Base-by-base conservation (phyloP, 116 monocot species). In the Posidonia oceanica region DNA sequence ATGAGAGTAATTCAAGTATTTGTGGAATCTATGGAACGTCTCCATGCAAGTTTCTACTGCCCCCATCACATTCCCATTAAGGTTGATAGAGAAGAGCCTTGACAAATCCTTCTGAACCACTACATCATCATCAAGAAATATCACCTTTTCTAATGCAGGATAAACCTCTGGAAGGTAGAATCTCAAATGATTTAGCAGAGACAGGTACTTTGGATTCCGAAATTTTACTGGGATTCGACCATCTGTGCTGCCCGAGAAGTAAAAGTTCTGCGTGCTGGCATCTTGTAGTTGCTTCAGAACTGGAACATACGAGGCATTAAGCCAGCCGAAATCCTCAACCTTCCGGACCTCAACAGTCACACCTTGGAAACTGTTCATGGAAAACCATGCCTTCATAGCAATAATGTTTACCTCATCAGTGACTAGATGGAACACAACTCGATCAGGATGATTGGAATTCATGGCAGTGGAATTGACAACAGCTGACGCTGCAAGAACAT, bases 1-100 rank as follows among this genome's bases (percentile, higher is more conserved):
- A 54, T 89, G 83, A 3, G 89, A 89, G 68, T 72, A 83, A 57
- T 89, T 89, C 61, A 89, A 59, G 58, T 89, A 89, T 72, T 79
- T 89, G 77, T 89, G 86, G 48, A 85, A 89, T 69, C 89, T 76
- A 72, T 89, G 89, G 60, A 86, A 89, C 40, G 86, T 83, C 73
- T 89, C 86, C 89, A 79, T 86, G 81, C 89, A 89, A 14, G 89
- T 86, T 68, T 89, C 86, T 2, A 89, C 86, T 3, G 89, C 86
- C 11, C 89, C 89, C 62, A 85, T 89, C 54, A 86, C 86, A 63
- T 89, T 83, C 54, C 83, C 85, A 58, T 83, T 77, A 7, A 89
- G 83, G 70, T 83, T 48, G 16, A 80, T 81, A 4, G 72, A 69
- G 73, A 86, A 89, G 38, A 89, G 72, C 10, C 67, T 76, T 0